Evolutionary conservation across 2,329 filamentous ascomycete genomes (phyloP).

Genomic region (Ceratocystis albifundus): DNA sequence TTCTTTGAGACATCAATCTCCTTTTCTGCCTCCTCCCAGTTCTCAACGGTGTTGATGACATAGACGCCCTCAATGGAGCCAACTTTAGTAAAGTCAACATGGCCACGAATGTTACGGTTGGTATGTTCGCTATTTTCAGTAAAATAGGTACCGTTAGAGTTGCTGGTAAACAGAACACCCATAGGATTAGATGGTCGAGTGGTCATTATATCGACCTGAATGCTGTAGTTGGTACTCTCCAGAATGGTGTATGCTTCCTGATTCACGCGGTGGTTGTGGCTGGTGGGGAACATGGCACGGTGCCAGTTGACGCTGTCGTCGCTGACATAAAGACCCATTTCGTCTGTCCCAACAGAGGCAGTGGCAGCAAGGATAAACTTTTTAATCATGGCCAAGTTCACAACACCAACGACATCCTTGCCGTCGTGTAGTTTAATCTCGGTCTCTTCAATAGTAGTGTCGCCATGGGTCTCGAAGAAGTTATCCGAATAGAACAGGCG

Average conservation of each 20-base stretch:
- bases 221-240: constrained; percentile 94
- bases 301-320: constrained; percentile 80
- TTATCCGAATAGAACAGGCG: constrained; percentile 70
- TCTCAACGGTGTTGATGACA: constrained; percentile 78
- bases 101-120: constrained; percentile 63
- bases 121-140: constrained; percentile 85
- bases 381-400: constrained; percentile 73
- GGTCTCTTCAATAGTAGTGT: constrained; percentile 44
- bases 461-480: constrained; percentile 53
- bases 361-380: constrained; percentile 77
- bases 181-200: constrained; percentile 54
- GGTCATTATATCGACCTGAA: constrained; percentile 88
- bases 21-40: constrained; percentile 62
- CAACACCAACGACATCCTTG: constrained; percentile 64
- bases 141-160: constrained; percentile 95
- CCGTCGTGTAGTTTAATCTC: constrained; percentile 68
- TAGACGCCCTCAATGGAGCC: constrained; percentile 85
- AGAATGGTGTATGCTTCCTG: constrained; percentile 87
- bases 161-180: constrained; percentile 86
- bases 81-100: constrained; percentile 93
- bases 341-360: constrained; percentile 65
- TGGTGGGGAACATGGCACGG: constrained; percentile 73
- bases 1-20: constrained; percentile 47
- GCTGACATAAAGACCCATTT: constrained; percentile 84
- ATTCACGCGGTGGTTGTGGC: constrained; percentile 56